Evolutionary conservation across 1,284 basidiomycete genomes (phyloP), one percentile per base, ranked within the genome.

Genomic region (Ustilago vetiveriae): DNA sequence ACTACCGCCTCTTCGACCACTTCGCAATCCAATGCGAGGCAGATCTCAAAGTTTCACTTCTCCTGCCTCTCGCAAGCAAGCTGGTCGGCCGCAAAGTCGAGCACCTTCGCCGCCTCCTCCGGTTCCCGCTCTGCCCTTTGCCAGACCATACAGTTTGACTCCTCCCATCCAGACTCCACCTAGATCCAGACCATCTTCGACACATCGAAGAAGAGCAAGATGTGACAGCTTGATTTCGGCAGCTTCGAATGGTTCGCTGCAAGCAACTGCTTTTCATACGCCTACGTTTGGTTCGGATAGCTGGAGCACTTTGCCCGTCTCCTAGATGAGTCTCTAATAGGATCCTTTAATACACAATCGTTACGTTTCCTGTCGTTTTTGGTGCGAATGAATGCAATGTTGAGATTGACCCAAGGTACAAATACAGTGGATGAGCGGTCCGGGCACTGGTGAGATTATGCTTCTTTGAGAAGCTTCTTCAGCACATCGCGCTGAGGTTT

Each of bases 401-500:
- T 26, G 3, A 21, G n/a, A 41, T 50, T 50, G 57, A 22, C 27
- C 7, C 26, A 57, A 21, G 36, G 36, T 67, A 67, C 64, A 67
- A 67, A 36, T 67, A 67, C 64, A 67, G 44, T 17, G 21, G 23
- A 7, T 43, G 27, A 11, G 42, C 17, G 27, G 16, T 35, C 7
- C 13, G 11, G n/a, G n/a, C 32, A 24, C n/a, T 19, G 21, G 16
- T 24, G 24, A 17, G 23, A 14, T 65, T 33, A 71, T 45, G 67
- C 57, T 33, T 71, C 67, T 33, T 46, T 45, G 23, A 71, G 21
- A 17, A 65, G 62, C 50, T 71, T 71, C 33, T 53, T 59, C 42
- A 71, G 56, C 21, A 58, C 42, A 47, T 71, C 62, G 11, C 67
- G 56, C 26, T 66, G 62, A 13, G 56, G 49, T 46, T 71, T 71